Evolutionary conservation across 306 rosid genomes (phyloP), one percentile per base, ranked within the genome.

Genomic region (Vachellia pachyceras): DNA sequence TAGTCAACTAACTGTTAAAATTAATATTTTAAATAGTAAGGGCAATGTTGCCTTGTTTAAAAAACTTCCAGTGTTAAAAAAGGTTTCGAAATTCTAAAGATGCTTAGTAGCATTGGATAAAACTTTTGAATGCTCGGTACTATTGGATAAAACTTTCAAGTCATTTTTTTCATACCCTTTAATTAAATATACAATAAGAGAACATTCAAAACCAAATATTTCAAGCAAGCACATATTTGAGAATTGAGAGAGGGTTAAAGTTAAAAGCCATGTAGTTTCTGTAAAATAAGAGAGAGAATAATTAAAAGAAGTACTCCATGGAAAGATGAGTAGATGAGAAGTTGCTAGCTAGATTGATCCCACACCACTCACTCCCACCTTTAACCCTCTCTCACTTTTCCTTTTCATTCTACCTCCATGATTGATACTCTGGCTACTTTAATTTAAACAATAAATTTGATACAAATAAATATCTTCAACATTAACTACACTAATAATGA

Each of bases 321-420:
- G 40, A 29, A n/a, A 60, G 37, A 60, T 60, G 37, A 58, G 66
- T 22, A 58, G 66, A 58, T 58, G 67, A 60, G 39, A 60, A 60
- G 39, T 60, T 60, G 67, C 67, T 1, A 60, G 39, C 5, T 40
- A 4, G 33, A 29, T 25, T 60, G 67, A 60, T 60, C 18, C 18
- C 67, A 23, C 66, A 8, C 22, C 23, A 9, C 33, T 46, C 52
- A 25, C 66, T 3, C 25, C n/a, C n/a, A 60, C 10, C 18, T 60
- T 3, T 60, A n/a, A n/a, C n/a, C n/a, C n/a, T n/a, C n/a, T 14
- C 25, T 23, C 67, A 11, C 11, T 5, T 25, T 29, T 60, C 66
- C 66, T 23, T 22, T 58, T 58, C 66, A 58, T 58, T 58, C 66
- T 60, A 10, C 7, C 39, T 60, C 67, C 67, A 12, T 60, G 39